Evolutionary conservation across 2,329 filamentous ascomycete genomes (phyloP).

Genomic region (Botrytis byssoidea): DNA sequence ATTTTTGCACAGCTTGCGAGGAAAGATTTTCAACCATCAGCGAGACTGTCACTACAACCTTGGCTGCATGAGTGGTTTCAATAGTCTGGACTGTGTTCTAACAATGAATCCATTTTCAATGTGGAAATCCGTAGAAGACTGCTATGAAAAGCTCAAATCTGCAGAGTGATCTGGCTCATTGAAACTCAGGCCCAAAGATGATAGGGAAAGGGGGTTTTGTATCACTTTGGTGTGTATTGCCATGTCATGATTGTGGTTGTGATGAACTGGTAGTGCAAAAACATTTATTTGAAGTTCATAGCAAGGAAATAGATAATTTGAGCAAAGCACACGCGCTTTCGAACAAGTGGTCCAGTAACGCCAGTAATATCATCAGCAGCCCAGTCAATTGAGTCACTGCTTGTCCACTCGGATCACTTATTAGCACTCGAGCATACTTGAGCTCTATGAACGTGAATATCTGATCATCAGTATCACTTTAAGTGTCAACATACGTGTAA

Average conservation of each 20-base stretch:
- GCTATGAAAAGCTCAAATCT: not conserved
- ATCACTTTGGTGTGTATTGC: not conserved
- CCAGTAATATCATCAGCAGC: not conserved
- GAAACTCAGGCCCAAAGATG: not conserved
- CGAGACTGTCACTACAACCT: conserved; percentile 24
- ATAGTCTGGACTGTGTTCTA: not conserved
- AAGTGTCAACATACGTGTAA: not conserved
- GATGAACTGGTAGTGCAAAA: not conserved
- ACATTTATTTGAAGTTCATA: not conserved
- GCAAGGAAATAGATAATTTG: not conserved
- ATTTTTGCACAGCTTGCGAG: conserved; percentile 25
- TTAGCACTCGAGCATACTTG: not conserved
- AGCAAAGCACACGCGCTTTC: not conserved
- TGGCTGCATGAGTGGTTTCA: not conserved
- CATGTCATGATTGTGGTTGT: not conserved
- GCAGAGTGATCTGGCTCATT: not conserved
- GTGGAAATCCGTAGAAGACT: not conserved
- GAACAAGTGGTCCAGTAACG: not conserved
- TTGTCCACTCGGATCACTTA: not conserved
- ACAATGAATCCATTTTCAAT: not conserved
- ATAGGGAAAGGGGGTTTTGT: not conserved
- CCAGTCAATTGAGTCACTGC: not conserved
- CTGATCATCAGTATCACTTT: not conserved
- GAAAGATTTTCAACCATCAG: conserved; percentile 24
- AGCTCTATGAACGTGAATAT: not conserved